Conservation (phyloP, 345 rosid genomes). For the Raphanus sativus region DNA sequence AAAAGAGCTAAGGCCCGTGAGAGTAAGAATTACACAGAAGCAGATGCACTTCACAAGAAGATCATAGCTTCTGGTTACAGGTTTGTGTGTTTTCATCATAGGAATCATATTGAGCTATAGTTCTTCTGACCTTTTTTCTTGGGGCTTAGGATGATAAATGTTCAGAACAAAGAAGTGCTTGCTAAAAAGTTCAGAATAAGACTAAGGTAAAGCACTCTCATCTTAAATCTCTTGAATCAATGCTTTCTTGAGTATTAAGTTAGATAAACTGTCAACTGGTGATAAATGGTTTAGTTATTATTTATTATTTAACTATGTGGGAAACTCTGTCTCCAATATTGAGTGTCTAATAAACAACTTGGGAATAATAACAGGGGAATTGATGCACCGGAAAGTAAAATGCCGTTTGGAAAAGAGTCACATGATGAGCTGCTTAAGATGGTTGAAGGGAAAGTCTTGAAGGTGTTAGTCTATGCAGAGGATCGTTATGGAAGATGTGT, state of each 20-base stretch:
- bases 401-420: conserved; percentile 80
- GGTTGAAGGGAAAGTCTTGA: conserved; percentile 65
- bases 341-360: not conserved
- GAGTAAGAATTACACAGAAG: conserved; percentile 51
- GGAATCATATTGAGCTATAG: not conserved
- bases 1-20: conserved; percentile 64
- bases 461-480: conserved; percentile 56
- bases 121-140: not conserved
- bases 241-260: not conserved
- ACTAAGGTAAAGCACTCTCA: conserved; percentile 52
- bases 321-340: not conserved
- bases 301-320: not conserved
- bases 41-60: conserved; percentile 66
- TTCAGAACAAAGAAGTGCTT: conserved; percentile 56
- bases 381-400: conserved; percentile 78
- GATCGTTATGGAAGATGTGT: conserved; percentile 73
- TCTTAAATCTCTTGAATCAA: not conserved
- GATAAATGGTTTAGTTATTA: not conserved
- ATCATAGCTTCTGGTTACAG: conserved; percentile 74
- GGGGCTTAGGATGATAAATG: conserved; percentile 29
- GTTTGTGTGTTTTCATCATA: conserved; percentile 34
- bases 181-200: conserved; percentile 73
- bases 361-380: conserved; percentile 59
- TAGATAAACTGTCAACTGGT: not conserved
- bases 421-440: conserved; percentile 58